Base-by-base conservation (phyloP, 495 filamentous ascomycete genomes). In the Neurospora sp. region DNA sequence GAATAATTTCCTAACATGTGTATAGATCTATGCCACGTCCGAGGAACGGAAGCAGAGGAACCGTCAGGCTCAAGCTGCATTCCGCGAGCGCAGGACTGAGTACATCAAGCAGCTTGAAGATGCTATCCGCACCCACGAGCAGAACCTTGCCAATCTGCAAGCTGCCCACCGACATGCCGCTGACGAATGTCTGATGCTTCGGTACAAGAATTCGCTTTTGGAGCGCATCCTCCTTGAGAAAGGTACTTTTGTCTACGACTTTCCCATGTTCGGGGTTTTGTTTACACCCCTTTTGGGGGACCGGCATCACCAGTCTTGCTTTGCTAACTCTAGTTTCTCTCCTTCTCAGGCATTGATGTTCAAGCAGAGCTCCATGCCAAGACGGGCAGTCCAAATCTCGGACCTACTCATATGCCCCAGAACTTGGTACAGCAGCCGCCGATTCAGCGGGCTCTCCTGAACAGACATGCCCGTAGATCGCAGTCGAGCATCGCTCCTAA, bases 81-180 rank as follows among this genome's bases (percentile, higher is more conserved):
- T 99, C 79, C 91, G 96, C 68, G 96, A 99, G 82, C 90, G 96
- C 74, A 90, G 96, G 74, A 98, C 96, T 38, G 96, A 99, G 84
- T 99, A 99, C 81, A 99, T 99, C 85, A 98, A 98, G 84, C 96
- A 99, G 82, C 88, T 99, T 12, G 96, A 99, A 82, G 93, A 93
- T 70, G 97, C 94, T 71, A 98, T 99, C 82, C 96, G 97, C 80
- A 94, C 94, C 75, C 96, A 98, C 85, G 96, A 99, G 82, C 93
- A 97, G 74, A 92, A 91, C 74, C 85, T 99, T 46, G 91, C 95
- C 75, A 95, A 89, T 75, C 86, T 98, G 72, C 96, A 98, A 81
- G 92, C 96, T 77, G 96, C 93, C 69, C 96, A 98, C 79, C 92
- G 96, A 71, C 93, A 89, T 76, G 96, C 96, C 68, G 96, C 96